phyloP scores from a whole-genome alignment of 2,329 filamentous ascomycete genomes.

The Penicillium polonicum region DNA sequence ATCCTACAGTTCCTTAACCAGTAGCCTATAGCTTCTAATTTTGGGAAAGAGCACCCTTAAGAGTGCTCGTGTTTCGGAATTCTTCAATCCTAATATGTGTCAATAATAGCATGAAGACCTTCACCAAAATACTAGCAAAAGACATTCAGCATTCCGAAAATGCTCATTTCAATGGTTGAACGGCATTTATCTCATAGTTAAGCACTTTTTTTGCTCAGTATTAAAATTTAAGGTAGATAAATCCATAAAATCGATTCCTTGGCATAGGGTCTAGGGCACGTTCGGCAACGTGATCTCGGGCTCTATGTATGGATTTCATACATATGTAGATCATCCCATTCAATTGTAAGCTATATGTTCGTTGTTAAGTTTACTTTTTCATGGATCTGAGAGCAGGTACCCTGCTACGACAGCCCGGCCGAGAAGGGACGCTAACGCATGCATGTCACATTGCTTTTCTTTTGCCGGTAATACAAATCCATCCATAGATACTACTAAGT shows the following conservation, averaged over 20 bases:
- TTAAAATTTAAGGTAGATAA: neutral
- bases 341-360: neutral
- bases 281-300: neutral
- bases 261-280: slow-evolving; percentile 5
- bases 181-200: neutral
- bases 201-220: neutral
- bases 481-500: too few relatives aligned
- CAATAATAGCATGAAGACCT: neutral
- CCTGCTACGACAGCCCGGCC: too few relatives aligned
- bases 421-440: too few relatives aligned
- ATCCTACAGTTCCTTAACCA: slow-evolving; percentile 8
- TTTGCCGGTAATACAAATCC: too few relatives aligned
- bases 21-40: slow-evolving; percentile 3
- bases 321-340: neutral
- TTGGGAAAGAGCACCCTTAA: neutral
- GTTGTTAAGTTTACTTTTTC: neutral
- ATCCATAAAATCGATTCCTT: neutral
- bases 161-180: neutral
- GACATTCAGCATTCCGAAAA: neutral
- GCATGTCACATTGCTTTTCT: too few relatives aligned
- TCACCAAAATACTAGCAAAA: neutral
- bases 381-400: neutral
- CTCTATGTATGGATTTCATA: neutral
- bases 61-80: neutral
- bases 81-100: too few relatives aligned